Base-by-base conservation (phyloP, 148 eudicot species). In the Amaranthus palmeri region DNA sequence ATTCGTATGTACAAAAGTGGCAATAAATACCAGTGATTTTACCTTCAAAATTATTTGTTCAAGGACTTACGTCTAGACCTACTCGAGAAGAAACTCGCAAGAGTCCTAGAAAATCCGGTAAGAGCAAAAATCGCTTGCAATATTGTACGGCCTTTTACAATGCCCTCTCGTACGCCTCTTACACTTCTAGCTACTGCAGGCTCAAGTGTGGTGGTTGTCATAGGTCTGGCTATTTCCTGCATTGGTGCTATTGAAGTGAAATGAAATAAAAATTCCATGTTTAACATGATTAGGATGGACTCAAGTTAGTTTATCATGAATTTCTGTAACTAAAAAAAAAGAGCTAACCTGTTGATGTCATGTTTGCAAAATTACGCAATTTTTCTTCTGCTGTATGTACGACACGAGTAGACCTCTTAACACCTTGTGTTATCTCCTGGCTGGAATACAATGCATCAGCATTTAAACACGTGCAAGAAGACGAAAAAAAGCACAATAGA, bases 401-500 rank as follows among this genome's bases (percentile, higher is more conserved):
- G 72, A 88, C 92, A 70, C 89, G 90, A 50, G 98, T 90, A 3
- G 96, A 90, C 80, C 88, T 85, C 80, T 74, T 85, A 63, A 93
- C 92, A 46, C 98, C 96, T 81, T 85, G 87, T 47, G 91, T 91
- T 82, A 93, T 77, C 61, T 75, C 91, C 84, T 93, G 96, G 51
- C 98, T 93, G 87, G 45, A 78, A 65, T 54, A 56, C 57, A 73
- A 46, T 4, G 1, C 15, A 46, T 43, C 56, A 60, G 45, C 42
- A 17, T 44, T 50, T 6, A 13, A 42, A 54, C 69, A 78, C 36
- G 41, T 15, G 18, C 41, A 6, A 58, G 4, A 62, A 18, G 9
- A 6, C 13, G 0, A 73, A 10, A 7, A 60, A 18, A 67, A 61
- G 66, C 11, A 45, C 40, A 4, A 68, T 43, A 7, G 5, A 40